phyloP scores from a whole-genome alignment of 129 eudicot genomes.

The Flaveria bidentis region DNA sequence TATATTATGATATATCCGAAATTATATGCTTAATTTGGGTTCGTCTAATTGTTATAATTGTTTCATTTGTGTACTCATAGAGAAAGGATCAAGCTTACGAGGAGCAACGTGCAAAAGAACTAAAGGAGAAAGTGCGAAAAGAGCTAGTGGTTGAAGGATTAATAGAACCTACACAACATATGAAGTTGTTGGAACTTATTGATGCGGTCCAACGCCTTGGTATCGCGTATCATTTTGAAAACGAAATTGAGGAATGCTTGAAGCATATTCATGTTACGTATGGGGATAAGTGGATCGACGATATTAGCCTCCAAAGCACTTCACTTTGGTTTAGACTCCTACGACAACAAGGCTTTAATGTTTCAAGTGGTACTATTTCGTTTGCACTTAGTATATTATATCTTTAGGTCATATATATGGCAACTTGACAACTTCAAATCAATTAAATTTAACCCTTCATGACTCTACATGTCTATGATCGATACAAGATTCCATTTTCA shows the following conservation, averaged over 20 bases:
- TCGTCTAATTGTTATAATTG: neutral
- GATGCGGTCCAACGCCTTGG: constrained; percentile 57
- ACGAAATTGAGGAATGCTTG: constrained; percentile 37
- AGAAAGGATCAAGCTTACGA: constrained; percentile 15
- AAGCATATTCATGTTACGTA: neutral
- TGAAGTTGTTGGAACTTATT: constrained; percentile 36
- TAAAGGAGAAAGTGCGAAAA: constrained; percentile 36
- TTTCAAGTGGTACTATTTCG: constrained; percentile 29
- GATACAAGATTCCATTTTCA: no score
- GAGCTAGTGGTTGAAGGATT: neutral
- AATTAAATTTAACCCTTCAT: neutral
- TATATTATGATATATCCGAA: neutral
- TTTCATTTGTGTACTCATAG: neutral
- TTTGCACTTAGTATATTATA: neutral
- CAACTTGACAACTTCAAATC: no score
- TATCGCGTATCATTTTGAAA: constrained; percentile 45
- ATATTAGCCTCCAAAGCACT: constrained; percentile 23
- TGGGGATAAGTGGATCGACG: constrained; percentile 23
- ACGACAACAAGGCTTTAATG: constrained; percentile 48
- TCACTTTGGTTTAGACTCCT: constrained; percentile 43
- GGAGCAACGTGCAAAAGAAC: constrained; percentile 22
- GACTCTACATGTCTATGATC: neutral
- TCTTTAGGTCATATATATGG: neutral
- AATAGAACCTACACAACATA: neutral
- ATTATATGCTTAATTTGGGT: neutral